Conservation (phyloP, 1,139 yeast genomes). For the Magnusiomyces fungicola region DNA sequence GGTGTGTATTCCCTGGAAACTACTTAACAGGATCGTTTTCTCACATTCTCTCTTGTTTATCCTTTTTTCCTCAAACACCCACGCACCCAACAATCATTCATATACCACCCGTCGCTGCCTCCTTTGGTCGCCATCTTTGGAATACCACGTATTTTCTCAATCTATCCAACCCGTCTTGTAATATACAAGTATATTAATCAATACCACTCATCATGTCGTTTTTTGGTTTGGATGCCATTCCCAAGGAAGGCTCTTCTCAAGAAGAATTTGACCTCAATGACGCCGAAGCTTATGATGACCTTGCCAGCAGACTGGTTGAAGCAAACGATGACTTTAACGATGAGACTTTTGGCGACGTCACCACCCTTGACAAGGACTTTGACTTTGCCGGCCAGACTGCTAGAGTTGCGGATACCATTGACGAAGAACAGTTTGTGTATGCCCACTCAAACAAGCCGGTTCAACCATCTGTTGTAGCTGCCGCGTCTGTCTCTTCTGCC, state of each 20-base stretch:
- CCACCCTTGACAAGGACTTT: conserved; percentile 52
- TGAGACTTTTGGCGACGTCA: conserved; percentile 69
- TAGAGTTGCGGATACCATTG: conserved; percentile 32
- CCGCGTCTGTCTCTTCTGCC: conserved; percentile 18
- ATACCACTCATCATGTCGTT: conserved; percentile 35
- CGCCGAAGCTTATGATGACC: conserved; percentile 69
- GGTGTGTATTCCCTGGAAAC: too few species aligned
- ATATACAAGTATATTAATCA: too few species aligned
- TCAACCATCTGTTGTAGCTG: conserved; percentile 13
- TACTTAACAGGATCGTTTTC: too few species aligned
- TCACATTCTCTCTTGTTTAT: too few species aligned
- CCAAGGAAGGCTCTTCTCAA: conserved; percentile 20
- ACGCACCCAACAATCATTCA: too few species aligned
- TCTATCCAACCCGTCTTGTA: too few species aligned
- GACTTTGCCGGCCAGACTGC: conserved; percentile 52
- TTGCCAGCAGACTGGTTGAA: conserved; percentile 60
- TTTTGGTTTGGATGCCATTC: conserved; percentile 33
- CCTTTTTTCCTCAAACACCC: too few species aligned
- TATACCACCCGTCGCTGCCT: background rate
- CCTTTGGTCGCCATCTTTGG: background rate
- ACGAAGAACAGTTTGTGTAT: conserved; percentile 28
- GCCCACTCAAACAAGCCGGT: conserved; percentile 19
- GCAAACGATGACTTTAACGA: conserved; percentile 78
- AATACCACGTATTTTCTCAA: background rate
- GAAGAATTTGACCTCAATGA: conserved; percentile 43